A percentile compares a stretch with the other conserved stretches of the same genome.
Evolutionary conservation across 805 yeast genomes (phyloP).

Genomic region (Metschnikowia continentalis): DNA sequence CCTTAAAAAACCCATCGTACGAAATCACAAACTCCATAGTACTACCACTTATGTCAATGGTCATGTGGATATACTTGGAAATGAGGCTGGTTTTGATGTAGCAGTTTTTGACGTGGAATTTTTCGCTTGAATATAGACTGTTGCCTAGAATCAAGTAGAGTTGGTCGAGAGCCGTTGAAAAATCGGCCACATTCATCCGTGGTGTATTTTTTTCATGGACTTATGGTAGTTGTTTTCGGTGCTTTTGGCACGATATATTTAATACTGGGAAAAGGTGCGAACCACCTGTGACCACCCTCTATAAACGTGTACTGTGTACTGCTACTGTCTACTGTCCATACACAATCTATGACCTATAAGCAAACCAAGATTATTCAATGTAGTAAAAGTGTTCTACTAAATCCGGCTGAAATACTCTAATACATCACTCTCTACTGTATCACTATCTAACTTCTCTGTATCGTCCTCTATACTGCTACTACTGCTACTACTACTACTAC

Average conservation of each 20-base stretch:
- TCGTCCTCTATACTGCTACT: no score
- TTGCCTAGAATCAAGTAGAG: background rate
- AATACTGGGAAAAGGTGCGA: background rate
- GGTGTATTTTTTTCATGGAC: no score
- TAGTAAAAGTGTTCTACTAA: no score
- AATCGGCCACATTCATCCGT: background rate
- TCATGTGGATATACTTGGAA: conserved; percentile 7
- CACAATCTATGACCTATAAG: no score
- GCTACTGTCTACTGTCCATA: no score
- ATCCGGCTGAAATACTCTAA: no score
- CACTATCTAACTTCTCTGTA: no score
- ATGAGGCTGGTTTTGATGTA: conserved; percentile 6
- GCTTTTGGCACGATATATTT: background rate
- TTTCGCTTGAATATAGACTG: background rate
- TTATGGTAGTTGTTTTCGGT: no score
- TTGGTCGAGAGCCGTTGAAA: background rate
- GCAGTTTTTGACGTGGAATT: conserved; percentile 9
- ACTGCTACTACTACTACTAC: no score
- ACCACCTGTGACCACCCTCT: background rate
- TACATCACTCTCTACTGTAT: no score
- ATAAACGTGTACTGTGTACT: no score
- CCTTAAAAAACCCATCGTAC: conserved; percentile 27
- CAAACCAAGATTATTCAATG: no score
- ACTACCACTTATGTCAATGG: background rate
- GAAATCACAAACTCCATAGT: conserved; percentile 24